Evolutionary conservation across 805 yeast genomes (phyloP).

Genomic region (Nakazawaea populi): DNA sequence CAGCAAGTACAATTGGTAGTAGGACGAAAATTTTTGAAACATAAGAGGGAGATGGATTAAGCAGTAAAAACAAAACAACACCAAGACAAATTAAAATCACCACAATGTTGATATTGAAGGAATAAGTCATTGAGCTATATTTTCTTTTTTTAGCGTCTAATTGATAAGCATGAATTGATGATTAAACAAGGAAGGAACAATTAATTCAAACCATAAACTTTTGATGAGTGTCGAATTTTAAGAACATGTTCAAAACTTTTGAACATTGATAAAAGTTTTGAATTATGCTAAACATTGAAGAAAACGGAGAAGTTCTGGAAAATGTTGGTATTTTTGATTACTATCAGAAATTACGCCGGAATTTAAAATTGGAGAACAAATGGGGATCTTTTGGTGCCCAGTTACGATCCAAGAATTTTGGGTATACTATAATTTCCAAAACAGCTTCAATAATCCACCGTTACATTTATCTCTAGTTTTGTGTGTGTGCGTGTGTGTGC

Average conservation of each 20-base stretch:
- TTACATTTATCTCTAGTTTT: too few species aligned
- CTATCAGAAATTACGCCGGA: neutral
- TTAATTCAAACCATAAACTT: neutral
- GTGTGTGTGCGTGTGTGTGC: too few species aligned
- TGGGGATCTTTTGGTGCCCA: neutral
- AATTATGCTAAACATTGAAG: neutral
- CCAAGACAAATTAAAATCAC: neutral
- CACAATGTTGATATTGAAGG: neutral
- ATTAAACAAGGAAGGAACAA: neutral
- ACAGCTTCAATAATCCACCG: too few species aligned
- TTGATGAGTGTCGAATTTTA: too few species aligned
- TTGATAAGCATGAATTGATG: neutral
- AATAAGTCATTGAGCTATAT: neutral
- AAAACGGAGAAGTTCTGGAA: neutral
- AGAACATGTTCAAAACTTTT: neutral
- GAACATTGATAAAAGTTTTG: neutral
- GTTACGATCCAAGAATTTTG: neutral
- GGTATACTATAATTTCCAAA: too few species aligned
- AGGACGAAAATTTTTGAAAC: neutral
- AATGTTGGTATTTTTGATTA: neutral
- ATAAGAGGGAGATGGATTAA: neutral
- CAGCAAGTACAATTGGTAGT: neutral
- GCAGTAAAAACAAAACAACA: neutral
- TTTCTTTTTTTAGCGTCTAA: neutral
- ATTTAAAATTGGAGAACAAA: neutral